These are phyloP conservation scores for Stachybotrys chartarum DNA, from an alignment of 2,329 filamentous ascomycete genomes.

Conservation along the genomic window DNA sequence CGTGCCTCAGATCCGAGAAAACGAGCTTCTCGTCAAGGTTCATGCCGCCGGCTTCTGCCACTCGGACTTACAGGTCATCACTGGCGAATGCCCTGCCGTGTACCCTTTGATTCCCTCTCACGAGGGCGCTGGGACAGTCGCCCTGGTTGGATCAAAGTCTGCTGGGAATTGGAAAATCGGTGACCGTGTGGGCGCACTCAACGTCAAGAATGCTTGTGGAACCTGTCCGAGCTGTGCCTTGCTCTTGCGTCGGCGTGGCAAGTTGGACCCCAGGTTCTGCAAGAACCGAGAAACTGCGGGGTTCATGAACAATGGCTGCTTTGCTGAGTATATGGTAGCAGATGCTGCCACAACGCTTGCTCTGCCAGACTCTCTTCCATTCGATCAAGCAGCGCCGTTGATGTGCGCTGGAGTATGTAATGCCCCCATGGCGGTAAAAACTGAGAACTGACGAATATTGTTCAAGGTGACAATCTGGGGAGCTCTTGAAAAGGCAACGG, in stretches of 20 bases:
- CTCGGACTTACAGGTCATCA: conserved; percentile 26
- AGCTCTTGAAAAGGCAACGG: conserved; percentile 20
- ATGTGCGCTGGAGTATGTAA: conserved; percentile 25
- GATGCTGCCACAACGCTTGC: conserved; percentile 20
- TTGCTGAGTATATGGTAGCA: conserved; percentile 24
- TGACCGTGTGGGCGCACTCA: conserved; percentile 26
- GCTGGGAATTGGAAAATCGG: conserved; percentile 17
- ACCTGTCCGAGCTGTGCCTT: conserved; percentile 19
- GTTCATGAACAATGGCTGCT: conserved; percentile 24
- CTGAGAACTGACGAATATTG: background rate
- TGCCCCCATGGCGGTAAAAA: background rate
- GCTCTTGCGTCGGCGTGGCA: conserved; percentile 5
- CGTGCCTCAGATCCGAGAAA: background rate
- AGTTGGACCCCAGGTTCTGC: conserved; percentile 22
- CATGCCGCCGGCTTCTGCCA: conserved; percentile 29
- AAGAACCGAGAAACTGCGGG: conserved; percentile 22
- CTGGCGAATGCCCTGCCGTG: conserved; percentile 20
- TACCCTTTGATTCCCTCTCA: conserved; percentile 25
- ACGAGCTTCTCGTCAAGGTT: conserved; percentile 6
- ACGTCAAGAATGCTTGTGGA: conserved; percentile 24
- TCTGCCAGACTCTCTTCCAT: conserved; percentile 17
- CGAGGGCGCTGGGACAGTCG: conserved; percentile 25
- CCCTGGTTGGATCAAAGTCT: conserved; percentile 15
- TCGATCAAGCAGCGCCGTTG: conserved; percentile 26
- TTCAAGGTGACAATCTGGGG: conserved; percentile 25